Base-by-base conservation (phyloP, 768 basidiomycete species). In the Imleria badia region DNA sequence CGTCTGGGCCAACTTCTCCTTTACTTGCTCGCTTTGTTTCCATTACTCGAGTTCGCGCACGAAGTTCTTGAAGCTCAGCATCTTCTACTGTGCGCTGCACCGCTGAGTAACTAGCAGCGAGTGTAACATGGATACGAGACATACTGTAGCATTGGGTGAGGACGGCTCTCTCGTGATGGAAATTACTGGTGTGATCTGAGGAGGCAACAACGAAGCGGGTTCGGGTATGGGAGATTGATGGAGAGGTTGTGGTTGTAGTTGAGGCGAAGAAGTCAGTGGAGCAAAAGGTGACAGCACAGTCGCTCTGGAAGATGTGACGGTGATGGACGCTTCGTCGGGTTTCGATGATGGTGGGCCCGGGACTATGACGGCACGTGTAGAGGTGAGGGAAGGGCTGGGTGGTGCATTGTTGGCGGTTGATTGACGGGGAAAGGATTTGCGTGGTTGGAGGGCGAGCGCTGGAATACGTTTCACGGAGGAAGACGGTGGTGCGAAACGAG, bases 21-120 rank as follows among this genome's bases (percentile, higher is more conserved):
- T 88, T 54, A 87, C 66, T 49, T 86, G 85, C 80, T 15, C 92
- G 87, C 65, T 92, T 88, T 10, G 83, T 82, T 73, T 99, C 97
- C 29, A 97, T 75, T 6, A 94, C 84, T 22, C 91, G 85, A 29
- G 91, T 77, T 70, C 91, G 93, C 30, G 87, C 87, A 39, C 86
- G 83, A 46, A 94, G 75, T 69, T 95, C 92, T 71, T 95, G 86
- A 19, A 84, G 70, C 63, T 89, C 86, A 48, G 79, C 70, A 52
- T 86, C 86, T 57, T 86, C 83, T 49, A 53, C 66, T 23, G 60
- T 66, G 38, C 66, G 68, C 62, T 70, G 52, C 5, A 48, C 50
- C 14, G 17, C 26, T 8, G 17, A 17, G n/a, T 61, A 61, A 70
- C 45, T 56, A 23, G 38, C 45, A 14, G 29, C 5, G 45, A 40